Percentiles rank a stretch among this genome's conserved stretches.
Evolutionary conservation across 345 rosid genomes (phyloP).

Genomic region (Boechera retrofracta): DNA sequence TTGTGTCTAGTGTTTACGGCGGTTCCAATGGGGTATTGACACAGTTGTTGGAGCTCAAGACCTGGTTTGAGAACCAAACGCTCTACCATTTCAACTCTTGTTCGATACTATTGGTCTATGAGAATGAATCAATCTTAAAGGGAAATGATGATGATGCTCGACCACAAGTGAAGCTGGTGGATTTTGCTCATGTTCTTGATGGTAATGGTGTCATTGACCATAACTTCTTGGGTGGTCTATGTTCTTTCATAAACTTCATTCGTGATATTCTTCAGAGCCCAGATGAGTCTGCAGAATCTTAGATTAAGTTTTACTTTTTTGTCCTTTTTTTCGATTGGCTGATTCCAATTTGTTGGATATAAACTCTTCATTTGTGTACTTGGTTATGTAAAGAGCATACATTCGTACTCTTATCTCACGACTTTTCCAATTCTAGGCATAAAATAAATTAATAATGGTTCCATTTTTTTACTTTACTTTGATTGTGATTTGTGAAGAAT

Average conservation of each 20-base stretch:
- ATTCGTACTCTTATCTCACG: constrained; percentile 19
- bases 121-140: constrained; percentile 54
- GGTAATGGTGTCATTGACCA: constrained; percentile 90
- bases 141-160: constrained; percentile 47
- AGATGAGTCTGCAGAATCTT: constrained; percentile 47
- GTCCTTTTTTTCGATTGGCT: not conserved
- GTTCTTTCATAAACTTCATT: constrained; percentile 82
- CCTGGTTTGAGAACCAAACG: constrained; percentile 95
- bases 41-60: constrained; percentile 77
- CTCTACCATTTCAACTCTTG: constrained; percentile 82
- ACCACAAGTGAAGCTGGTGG: constrained; percentile 74
- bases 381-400: constrained; percentile 33
- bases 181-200: constrained; percentile 92
- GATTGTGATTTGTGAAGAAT: constrained; percentile 14
- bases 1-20: constrained; percentile 61
- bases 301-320: not conserved
- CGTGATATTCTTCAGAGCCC: constrained; percentile 62
- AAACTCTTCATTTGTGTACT: constrained; percentile 28
- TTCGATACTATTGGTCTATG: constrained; percentile 78
- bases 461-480: constrained; percentile 2
- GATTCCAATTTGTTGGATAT: constrained; percentile 39
- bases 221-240: constrained; percentile 93
- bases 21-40: constrained; percentile 72
- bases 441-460: not conserved
- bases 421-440: constrained; percentile 9